A percentile compares a stretch with the other conserved stretches of the same genome.
phyloP scores from a whole-genome alignment of 345 rosid genomes.

The Linum usitatissimum region DNA sequence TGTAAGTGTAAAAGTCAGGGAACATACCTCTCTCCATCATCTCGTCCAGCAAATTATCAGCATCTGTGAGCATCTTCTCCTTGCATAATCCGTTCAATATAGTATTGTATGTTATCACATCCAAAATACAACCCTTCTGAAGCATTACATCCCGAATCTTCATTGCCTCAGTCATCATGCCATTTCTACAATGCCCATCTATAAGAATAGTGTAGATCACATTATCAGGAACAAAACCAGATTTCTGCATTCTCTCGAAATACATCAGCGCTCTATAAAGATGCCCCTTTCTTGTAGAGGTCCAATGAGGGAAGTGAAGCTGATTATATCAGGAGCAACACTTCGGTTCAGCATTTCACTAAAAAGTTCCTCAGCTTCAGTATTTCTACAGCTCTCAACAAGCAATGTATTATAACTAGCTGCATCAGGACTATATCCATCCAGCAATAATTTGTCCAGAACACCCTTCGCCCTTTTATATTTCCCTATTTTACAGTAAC shows the following conservation, averaged over 20 bases:
- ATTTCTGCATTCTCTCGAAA: slow-evolving; percentile 38
- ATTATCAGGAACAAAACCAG: slow-evolving; percentile 52
- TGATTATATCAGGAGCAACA: slow-evolving; percentile 55
- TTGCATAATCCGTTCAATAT: slow-evolving; percentile 69
- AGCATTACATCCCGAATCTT: slow-evolving; percentile 58
- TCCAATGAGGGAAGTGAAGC: slow-evolving; percentile 51
- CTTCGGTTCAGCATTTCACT: slow-evolving; percentile 36
- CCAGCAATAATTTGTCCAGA: slow-evolving; percentile 42
- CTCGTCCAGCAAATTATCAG: slow-evolving; percentile 50
- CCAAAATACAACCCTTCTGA: slow-evolving; percentile 55
- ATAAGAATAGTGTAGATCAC: slow-evolving; percentile 69
- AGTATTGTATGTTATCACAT: slow-evolving; percentile 63
- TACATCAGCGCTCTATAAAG: slow-evolving; percentile 42
- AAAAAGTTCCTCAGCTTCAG: slow-evolving; percentile 44
- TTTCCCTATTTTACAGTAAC: slow-evolving; percentile 47
- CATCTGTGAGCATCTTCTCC: slow-evolving; percentile 53
- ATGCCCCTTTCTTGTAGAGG: slow-evolving; percentile 35
- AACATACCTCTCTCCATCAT: slow-evolving; percentile 51
- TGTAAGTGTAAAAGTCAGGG: slow-evolving; percentile 65
- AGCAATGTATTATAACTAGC: slow-evolving; percentile 59
- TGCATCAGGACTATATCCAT: slow-evolving; percentile 55
- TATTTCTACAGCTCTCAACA: slow-evolving; percentile 52
- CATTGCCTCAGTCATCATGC: slow-evolving; percentile 47
- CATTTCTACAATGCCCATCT: slow-evolving; percentile 56
- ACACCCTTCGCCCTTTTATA: slow-evolving; percentile 47